phyloP scores from a whole-genome alignment of 202 grass and related monocot species.

The Saccharum hybrid region DNA sequence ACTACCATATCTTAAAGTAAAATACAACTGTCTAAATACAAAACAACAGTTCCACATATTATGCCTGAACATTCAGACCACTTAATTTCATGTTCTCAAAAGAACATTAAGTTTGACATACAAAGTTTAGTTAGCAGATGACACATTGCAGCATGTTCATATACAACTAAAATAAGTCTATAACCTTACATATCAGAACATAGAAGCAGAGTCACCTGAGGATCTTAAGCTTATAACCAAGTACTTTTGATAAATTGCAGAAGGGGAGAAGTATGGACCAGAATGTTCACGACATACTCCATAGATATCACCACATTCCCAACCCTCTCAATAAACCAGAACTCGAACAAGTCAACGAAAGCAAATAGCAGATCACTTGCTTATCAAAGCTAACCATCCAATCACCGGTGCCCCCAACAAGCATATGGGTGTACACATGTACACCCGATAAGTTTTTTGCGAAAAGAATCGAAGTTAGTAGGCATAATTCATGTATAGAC shows the following conservation, averaged over 20 bases:
- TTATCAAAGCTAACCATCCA: not conserved
- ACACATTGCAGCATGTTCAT: not conserved
- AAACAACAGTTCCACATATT: slow-evolving; percentile 1
- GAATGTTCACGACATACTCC: not conserved
- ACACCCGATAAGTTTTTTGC: not conserved
- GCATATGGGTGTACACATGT: not conserved
- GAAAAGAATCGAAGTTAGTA: not conserved
- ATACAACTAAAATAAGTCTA: not conserved
- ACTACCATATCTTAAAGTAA: not conserved
- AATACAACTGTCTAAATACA: not conserved
- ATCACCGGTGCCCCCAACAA: not conserved
- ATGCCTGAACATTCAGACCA: not conserved
- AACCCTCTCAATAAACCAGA: not conserved
- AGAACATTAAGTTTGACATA: not conserved
- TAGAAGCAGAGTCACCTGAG: not conserved
- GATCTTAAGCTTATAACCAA: not conserved
- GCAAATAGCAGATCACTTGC: not conserved
- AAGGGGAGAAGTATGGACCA: not conserved
- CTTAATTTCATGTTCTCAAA: not conserved
- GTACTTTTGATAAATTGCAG: not conserved
- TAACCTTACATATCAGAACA: not conserved
- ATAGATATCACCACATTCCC: not conserved
- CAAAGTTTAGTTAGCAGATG: not conserved
- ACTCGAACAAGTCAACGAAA: not conserved
- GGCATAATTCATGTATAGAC: not conserved